Evolutionary conservation across 768 basidiomycete species (phyloP).

Genomic region (Daedalea quercina): DNA sequence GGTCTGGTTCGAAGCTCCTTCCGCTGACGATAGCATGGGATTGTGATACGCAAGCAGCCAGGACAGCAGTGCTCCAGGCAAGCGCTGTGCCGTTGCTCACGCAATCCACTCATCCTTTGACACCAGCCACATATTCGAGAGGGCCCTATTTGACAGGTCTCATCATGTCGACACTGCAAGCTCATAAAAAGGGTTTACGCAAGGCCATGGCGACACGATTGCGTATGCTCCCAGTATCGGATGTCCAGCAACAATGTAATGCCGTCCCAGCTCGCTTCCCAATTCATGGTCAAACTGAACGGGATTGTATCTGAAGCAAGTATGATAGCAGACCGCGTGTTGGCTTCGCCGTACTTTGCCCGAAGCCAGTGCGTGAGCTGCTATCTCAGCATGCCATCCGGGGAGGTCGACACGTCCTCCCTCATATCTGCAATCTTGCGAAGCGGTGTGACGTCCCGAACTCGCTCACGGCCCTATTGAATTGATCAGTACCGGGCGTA

Average conservation of each 20-base stretch:
- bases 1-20: background rate
- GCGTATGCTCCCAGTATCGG: constrained; percentile 33
- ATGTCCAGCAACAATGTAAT: constrained; percentile 57
- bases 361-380: constrained; percentile 52
- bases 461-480: background rate
- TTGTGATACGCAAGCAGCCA: background rate
- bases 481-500: constrained; percentile 18
- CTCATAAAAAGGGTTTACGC: constrained; percentile 52
- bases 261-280: background rate
- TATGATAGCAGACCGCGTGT: constrained; percentile 40
- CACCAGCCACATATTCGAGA: background rate
- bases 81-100: background rate
- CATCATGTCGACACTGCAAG: constrained; percentile 26
- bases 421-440: constrained; percentile 48
- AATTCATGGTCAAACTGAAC: constrained; percentile 6
- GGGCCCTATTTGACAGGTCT: background rate
- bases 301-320: constrained; percentile 29
- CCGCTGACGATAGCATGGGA: constrained; percentile 3
- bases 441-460: constrained; percentile 35
- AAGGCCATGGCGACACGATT: constrained; percentile 42
- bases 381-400: constrained; percentile 74
- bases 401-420: constrained; percentile 54
- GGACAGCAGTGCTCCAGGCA: background rate
- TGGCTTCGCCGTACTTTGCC: constrained; percentile 46
- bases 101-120: too few species aligned